These are phyloP conservation scores for Borovskyia barvae DNA, from an alignment of 208 protist species.

Conservation along the genomic window DNA sequence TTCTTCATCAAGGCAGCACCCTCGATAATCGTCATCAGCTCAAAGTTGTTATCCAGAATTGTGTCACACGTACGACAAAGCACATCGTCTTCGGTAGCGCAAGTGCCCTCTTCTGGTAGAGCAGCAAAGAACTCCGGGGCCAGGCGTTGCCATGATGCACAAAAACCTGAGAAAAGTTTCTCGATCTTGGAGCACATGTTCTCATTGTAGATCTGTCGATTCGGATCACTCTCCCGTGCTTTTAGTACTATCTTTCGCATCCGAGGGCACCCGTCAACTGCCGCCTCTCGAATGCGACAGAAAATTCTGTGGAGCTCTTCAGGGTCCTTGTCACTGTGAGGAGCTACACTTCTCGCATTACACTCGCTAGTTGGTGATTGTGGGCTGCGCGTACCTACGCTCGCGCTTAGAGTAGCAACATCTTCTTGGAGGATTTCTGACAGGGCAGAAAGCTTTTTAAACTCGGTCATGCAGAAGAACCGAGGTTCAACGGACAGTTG, in stretches of 20 bases:
- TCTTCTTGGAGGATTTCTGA: constrained; percentile 7
- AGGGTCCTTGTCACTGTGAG: neutral
- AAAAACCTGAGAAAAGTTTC: constrained; percentile 51
- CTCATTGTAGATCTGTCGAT: constrained; percentile 90
- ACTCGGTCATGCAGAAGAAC: constrained; percentile 19
- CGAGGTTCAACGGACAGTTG: neutral
- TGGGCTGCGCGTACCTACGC: neutral
- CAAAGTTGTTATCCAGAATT: constrained; percentile 7
- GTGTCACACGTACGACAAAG: neutral
- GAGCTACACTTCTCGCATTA: neutral
- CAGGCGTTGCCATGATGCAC: constrained; percentile 1
- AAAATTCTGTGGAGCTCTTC: constrained; percentile 4
- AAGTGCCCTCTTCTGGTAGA: neutral
- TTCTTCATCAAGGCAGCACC: constrained; percentile 26
- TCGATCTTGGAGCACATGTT: constrained; percentile 87
- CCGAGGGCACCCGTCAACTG: constrained; percentile 28
- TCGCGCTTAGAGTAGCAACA: constrained; percentile 7
- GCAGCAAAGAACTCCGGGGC: neutral
- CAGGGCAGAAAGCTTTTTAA: constrained; percentile 20
- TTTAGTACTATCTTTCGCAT: constrained; percentile 70
- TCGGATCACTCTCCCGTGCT: constrained; percentile 70
- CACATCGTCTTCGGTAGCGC: neutral
- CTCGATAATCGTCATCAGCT: constrained; percentile 26
- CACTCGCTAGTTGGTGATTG: neutral
- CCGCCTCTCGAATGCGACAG: constrained; percentile 8